A percentile compares a stretch with the other conserved stretches of the same genome.
phyloP scores from a whole-genome alignment of 192 early-diverging fungal genomes.

The Gryganskiella cystojenkinii region DNA sequence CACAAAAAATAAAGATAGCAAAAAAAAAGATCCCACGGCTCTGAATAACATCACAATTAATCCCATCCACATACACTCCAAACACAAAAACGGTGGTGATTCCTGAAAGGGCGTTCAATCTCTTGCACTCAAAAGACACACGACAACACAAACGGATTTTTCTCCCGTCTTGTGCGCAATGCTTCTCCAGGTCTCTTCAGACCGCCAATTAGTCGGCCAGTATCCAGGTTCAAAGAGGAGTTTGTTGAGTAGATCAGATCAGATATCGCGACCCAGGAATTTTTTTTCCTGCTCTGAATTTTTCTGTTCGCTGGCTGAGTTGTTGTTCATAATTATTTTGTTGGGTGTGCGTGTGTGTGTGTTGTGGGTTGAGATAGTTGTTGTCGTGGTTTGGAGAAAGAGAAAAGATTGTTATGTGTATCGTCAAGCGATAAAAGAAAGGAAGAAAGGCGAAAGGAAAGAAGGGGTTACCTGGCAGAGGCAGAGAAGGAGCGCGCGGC shows the following conservation, averaged over 20 bases:
- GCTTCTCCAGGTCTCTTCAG: no score
- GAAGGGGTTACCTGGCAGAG: slow-evolving; percentile 33
- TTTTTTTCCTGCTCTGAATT: not conserved
- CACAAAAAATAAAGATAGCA: not conserved
- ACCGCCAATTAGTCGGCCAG: no score
- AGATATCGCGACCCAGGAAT: no score
- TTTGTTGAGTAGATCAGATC: no score
- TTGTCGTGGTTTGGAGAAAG: not conserved
- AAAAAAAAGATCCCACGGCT: not conserved
- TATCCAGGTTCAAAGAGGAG: no score
- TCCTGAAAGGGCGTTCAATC: no score
- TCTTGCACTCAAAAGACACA: no score
- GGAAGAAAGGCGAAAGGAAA: not conserved
- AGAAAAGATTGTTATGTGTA: not conserved
- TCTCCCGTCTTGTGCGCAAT: no score
- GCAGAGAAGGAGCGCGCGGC: slow-evolving; percentile 56
- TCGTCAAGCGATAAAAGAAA: not conserved
- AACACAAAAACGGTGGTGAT: no score
- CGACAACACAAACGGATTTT: no score
- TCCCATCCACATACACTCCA: no score
- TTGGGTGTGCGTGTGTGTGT: not conserved
- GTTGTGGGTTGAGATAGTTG: not conserved
- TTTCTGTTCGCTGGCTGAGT: not conserved
- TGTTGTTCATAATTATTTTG: not conserved
- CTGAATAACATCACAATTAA: no score